Evolutionary conservation across 2,329 filamentous ascomycete species (phyloP), one percentile per base, ranked within the genome.

Genomic region (Aureobasidium musti): DNA sequence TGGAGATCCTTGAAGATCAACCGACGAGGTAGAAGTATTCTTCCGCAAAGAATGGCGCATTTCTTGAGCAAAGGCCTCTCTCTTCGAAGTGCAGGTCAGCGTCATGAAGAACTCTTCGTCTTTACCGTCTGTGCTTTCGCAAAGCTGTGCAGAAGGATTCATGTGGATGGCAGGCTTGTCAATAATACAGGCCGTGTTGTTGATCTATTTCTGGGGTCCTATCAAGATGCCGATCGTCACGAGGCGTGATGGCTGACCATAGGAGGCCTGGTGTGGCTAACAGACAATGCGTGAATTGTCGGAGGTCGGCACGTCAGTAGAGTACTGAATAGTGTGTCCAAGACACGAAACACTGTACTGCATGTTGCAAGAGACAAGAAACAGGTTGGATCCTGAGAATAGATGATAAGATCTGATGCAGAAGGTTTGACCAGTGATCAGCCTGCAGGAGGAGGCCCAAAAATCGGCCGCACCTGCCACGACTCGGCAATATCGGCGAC

Each of bases 381-480:
- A 35, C 17, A 13, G n/a, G 41, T 61, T 61, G 19, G 11, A 49
- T 23, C 26, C 45, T 49, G 57, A 35, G 28, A 35, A 49, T 37
- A 37, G 43, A 23, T 47, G 43, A 49, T 49, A 30, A 47, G 28
- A 49, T 61, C 17, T 59, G 57, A 49, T 47, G 57, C 17, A 23
- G 17, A 30, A 49, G 14, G 30, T 17, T 37, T 35, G 57, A 49
- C 19, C 26, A n/a, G 13, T 21, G 41, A 30, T 47, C 57, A 37
- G n/a, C 41, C 23, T 33, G 26, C 17, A 49, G 41, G 35, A 49
- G 41, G 35, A 2, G 41, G 41, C 57, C 56, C 56, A 43, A 59
- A 23, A 49, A 2, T 49, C 41, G 57, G 57, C 57, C 57, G 57
- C 43, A 49, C 23, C 56, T 60, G 39, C 41, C 57, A 39, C 35